These are phyloP conservation scores for Symbiodinium pilosum DNA, from an alignment of 73 alveolate genomes.

Conservation along the genomic window DNA sequence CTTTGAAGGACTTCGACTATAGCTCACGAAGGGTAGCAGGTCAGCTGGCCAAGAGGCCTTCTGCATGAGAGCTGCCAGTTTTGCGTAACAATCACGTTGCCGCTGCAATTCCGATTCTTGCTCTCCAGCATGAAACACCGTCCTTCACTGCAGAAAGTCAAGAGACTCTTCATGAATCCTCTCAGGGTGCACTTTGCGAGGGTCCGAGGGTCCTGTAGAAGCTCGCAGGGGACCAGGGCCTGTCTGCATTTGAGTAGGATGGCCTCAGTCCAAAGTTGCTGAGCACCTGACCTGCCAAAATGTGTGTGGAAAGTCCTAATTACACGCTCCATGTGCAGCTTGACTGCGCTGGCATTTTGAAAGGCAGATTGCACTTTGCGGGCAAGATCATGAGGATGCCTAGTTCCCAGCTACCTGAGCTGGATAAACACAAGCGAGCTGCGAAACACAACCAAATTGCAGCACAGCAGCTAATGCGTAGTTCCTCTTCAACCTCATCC, in stretches of 20 bases:
- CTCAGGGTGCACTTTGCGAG: too few relatives aligned
- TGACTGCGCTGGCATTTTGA: not conserved
- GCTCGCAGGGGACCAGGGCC: not conserved
- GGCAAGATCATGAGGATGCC: not conserved
- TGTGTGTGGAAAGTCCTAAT: too few relatives aligned
- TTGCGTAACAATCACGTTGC: not conserved
- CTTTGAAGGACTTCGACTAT: too few relatives aligned
- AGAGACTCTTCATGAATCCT: too few relatives aligned
- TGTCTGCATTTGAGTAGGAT: not conserved
- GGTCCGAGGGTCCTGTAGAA: not conserved
- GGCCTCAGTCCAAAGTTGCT: not conserved
- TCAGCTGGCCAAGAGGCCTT: not conserved
- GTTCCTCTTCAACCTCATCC: not conserved
- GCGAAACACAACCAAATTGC: not conserved
- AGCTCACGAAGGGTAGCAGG: too few relatives aligned
- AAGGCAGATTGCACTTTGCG: not conserved
- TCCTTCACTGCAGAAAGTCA: not conserved
- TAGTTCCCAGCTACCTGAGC: not conserved
- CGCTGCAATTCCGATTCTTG: not conserved
- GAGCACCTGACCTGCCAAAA: too few relatives aligned
- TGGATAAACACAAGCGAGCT: too few relatives aligned
- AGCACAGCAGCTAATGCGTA: not conserved
- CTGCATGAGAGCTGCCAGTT: not conserved
- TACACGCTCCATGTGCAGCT: not conserved
- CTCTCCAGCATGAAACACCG: not conserved